Evolutionary conservation across 805 yeast genomes (phyloP).

Genomic region (Kazachstania psychrophila): DNA sequence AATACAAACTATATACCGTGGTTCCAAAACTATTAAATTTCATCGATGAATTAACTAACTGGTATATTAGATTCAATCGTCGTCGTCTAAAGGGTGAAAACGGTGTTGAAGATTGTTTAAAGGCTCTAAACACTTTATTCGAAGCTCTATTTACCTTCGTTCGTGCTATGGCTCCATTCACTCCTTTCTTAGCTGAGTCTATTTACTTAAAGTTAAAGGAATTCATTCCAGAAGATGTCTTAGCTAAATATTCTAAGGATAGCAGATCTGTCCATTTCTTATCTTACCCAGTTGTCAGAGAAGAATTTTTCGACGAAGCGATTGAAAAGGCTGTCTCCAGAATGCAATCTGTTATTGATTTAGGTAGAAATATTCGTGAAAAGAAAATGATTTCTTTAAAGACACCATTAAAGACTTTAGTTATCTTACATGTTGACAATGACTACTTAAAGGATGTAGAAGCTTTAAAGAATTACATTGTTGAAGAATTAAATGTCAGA

Average conservation of each 20-base stretch:
- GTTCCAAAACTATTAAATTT: slow-evolving; percentile 84
- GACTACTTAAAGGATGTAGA: slow-evolving; percentile 69
- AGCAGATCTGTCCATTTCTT: slow-evolving; percentile 87
- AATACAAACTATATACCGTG: slow-evolving; percentile 87
- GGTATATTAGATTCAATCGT: slow-evolving; percentile 98
- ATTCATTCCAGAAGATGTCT: slow-evolving; percentile 50
- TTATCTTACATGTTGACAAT: slow-evolving; percentile 73
- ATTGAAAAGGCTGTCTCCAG: slow-evolving; percentile 84
- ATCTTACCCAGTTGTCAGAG: slow-evolving; percentile 76
- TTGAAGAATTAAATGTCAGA: slow-evolving; percentile 89
- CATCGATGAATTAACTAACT: slow-evolving; percentile 91
- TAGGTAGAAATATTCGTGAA: slow-evolving; percentile 95
- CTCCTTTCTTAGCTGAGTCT: slow-evolving; percentile 89
- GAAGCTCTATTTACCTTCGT: slow-evolving; percentile 82
- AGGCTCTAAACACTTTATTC: slow-evolving; percentile 82
- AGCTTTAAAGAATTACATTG: slow-evolving; percentile 65
- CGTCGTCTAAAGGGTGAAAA: slow-evolving; percentile 94
- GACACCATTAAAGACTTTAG: slow-evolving; percentile 84
- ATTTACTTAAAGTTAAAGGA: slow-evolving; percentile 69
- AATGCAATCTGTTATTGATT: slow-evolving; percentile 94
- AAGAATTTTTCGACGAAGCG: slow-evolving; percentile 68
- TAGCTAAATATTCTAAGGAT: slow-evolving; percentile 46
- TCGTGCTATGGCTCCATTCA: slow-evolving; percentile 98
- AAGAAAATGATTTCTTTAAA: slow-evolving; percentile 88
- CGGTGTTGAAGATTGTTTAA: slow-evolving; percentile 73